Base-by-base conservation (phyloP, 495 filamentous ascomycete genomes). In the Cercophora sp. region DNA sequence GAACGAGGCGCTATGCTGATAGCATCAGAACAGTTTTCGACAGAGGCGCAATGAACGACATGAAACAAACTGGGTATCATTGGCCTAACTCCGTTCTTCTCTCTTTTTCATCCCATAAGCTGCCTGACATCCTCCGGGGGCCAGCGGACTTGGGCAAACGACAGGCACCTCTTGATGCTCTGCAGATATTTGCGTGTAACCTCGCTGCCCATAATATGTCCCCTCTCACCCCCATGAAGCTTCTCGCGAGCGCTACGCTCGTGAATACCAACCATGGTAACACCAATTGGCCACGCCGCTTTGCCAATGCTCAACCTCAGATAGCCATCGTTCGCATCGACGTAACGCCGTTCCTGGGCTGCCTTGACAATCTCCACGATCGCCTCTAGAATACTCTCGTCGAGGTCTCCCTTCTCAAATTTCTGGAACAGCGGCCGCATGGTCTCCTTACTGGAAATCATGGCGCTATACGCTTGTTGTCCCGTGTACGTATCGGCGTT, bases 241-340 rank as follows among this genome's bases (percentile, higher is more conserved):
- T 97, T 97, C 71, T 98, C 93, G 31, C 93, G 81, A 5, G 93
- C 92, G 39, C 84, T 89, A 55, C 93, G 84, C 73, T 97, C 93
- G 81, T 98, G 93, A 63, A 98, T 98, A 76, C 93, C 93, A 56
- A 98, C 93, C 93, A 97, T 96, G 60, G 93, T 98, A 24, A 98
- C 93, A 71, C 93, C 93, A 66, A 98, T 98, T 23, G 93, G 93
- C 93, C 93, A 98, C 19, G 93, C 93, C 69, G 93, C 94, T 78
- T 98, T 98, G 48, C 93, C 93, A 67, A 98, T 98, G 69, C 89
- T 95, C 51, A 97, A 70, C 27, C 88, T 76, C 43, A 98, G 69
- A 66, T 97, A 98, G 1, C 89, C 89, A 65, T 98, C 91, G 62
- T 96, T 97, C 18, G 93, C 93, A 70, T 96, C 89, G 29, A 98